These are phyloP conservation scores for Cubamyces lactineus DNA, from an alignment of 768 basidiomycete genomes.

Conservation along the genomic window DNA sequence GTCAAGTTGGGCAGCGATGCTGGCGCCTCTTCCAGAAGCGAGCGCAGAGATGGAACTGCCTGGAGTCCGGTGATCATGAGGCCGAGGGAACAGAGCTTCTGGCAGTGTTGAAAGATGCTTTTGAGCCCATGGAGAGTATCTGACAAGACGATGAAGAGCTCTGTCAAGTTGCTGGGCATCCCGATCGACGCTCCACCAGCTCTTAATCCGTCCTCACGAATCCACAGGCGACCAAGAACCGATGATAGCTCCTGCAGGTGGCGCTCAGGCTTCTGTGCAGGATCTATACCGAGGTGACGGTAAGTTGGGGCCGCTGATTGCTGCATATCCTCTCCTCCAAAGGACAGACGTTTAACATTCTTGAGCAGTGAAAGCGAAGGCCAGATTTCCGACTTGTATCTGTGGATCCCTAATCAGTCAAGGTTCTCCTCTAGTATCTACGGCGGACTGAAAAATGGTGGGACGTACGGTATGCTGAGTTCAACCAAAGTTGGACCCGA, in stretches of 20 bases:
- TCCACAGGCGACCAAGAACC: not conserved
- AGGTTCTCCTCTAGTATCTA: not conserved
- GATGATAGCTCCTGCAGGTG: not conserved
- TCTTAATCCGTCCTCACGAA: slow-evolving; percentile 7
- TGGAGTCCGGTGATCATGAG: not conserved
- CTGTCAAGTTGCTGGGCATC: slow-evolving; percentile 1
- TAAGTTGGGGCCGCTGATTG: too few species aligned
- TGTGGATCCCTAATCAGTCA: not conserved
- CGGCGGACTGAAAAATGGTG: too few species aligned
- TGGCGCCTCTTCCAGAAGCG: not conserved
- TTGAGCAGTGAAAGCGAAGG: not conserved
- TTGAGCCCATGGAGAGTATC: not conserved
- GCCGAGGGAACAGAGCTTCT: slow-evolving; percentile 8
- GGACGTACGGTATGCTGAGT: too few species aligned
- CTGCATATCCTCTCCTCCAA: not conserved
- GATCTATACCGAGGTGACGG: too few species aligned
- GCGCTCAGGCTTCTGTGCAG: too few species aligned
- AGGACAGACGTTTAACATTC: not conserved
- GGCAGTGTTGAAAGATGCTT: slow-evolving; percentile 12
- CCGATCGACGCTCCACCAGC: not conserved
- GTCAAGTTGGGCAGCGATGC: slow-evolving; percentile 5
- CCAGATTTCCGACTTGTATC: not conserved
- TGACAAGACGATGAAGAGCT: slow-evolving; percentile 6
- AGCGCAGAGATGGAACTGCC: not conserved
- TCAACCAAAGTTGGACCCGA: too few species aligned